Conservation (phyloP, 148 eudicot genomes). For the Heliosperma pusillum region DNA sequence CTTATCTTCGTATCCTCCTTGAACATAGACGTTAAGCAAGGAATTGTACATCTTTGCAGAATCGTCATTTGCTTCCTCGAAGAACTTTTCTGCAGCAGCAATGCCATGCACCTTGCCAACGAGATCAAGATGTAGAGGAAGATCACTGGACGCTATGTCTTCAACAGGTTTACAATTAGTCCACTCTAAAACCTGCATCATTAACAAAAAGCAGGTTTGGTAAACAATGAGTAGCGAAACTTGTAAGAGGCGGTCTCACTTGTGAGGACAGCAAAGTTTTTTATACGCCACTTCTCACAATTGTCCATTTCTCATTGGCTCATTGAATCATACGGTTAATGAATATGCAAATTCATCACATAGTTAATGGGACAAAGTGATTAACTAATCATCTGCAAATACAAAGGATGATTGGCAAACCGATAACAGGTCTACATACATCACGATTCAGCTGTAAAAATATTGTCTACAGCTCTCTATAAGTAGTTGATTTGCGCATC, state of each 20-base stretch:
- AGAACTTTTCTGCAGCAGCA: constrained; percentile 17
- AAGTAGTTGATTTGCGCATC: too few relatives aligned
- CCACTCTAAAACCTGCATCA: constrained; percentile 14
- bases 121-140: constrained; percentile 9
- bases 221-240: background rate
- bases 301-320: background rate
- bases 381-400: too few relatives aligned
- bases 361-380: too few relatives aligned
- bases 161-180: background rate
- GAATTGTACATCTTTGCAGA: background rate
- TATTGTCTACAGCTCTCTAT: too few relatives aligned
- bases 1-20: background rate
- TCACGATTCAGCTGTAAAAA: too few relatives aligned
- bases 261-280: too few relatives aligned
- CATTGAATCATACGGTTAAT: background rate
- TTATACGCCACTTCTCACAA: background rate
- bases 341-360: background rate
- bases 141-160: background rate
- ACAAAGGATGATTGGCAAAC: too few relatives aligned
- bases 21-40: constrained; percentile 11
- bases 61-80: background rate
- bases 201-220: background rate
- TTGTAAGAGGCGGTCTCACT: background rate
- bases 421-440: too few relatives aligned
- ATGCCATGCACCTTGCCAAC: constrained; percentile 11